Base-by-base conservation (phyloP, 768 basidiomycete species). In the Suillus discolor region DNA sequence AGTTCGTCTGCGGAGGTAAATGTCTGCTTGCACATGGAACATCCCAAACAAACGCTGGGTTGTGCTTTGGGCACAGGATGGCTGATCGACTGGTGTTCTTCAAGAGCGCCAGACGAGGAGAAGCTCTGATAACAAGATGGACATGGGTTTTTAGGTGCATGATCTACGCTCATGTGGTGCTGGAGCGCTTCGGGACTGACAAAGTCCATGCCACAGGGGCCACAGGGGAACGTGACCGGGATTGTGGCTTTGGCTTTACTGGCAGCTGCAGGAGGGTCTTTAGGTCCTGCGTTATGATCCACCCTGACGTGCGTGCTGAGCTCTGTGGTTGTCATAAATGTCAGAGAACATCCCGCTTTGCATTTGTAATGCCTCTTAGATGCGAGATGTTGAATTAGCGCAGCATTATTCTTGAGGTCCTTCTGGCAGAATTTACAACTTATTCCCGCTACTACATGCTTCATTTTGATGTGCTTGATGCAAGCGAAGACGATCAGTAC, bases 331-430 rank as follows among this genome's bases (percentile, higher is more conserved):
- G 64, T 65, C 41, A 38, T 63, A 38, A 65, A 65, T 13, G 11
- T 63, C 41, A 12, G 3, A 9, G 62, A 16, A 62, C 64, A 65
- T 31, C 28, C 25, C 7, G 38, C 34, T 36, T 28, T 41, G 31
- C 64, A 65, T 6, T 41, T 63, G 45, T 65, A 18, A 36, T 63
- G 62, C 16, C 20, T 31, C 60, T 62, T 65, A 16, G 62, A 31
- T 45, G 41, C 41, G 3, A 65, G 28, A 63, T 65, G 64, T 49
- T 65, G 64, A 15, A 34, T 25, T 15, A 42, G 25, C 16, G 39
- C 64, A 42, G 38, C 3, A 42, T n/a, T 60, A 11, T 20, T 9
- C 38, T 61, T 60, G 62, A 63, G 42, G 12, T 15, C 55, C 15
- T n/a, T 25, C 18, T 31, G 38, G 13, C 62, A 63, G 4, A 63